Evolutionary conservation across 129 eudicot species (phyloP), one percentile per base, ranked within the genome.

Genomic region (Kitagawia praeruptora): DNA sequence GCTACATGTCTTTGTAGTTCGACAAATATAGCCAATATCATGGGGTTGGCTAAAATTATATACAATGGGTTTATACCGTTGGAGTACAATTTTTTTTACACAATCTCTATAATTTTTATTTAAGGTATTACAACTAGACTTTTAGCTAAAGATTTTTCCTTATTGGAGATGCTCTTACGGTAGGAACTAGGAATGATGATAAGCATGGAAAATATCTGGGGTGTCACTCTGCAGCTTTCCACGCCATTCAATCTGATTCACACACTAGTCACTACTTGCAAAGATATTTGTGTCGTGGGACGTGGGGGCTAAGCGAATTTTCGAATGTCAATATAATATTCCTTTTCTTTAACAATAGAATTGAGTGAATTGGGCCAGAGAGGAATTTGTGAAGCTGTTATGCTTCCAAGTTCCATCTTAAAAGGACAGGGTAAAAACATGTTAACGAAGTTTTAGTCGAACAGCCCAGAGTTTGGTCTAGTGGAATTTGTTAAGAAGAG

Each of bases 171-270:
- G n/a, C n/a, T n/a, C n/a, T n/a, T n/a, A n/a, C n/a, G 34, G 37
- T 40, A 40, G 6, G 42, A 40, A 40, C 6, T 40, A 40, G 42
- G 42, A 15, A 16, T 49, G 56, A 49, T 58, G 67, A 58, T 23
- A 23, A 23, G 66, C 2, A 53, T 53, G 6, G 66, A n/a, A n/a
- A 58, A 58, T 58, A 58, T 58, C 67, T n/a, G 10, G 34, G 63
- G 34, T 58, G 67, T 58, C 67, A 58, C 67, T 58, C 67, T n/a
- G 67, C 67, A 58, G 67, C 67, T 58, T 58, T 58, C 67, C 67
- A 58, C 67, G 67, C 67, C 67, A 58, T 58, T 11, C 31, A n/a
- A 58, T n/a, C 34, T 58, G 14, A 58, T 8, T 58, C 67, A 58
- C 67, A 7, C 13, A 56, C 66, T 34, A 34, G 31, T n/a, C 31